phyloP scores from a whole-genome alignment of 768 basidiomycete species.

The Pulveroboletus sp. region DNA sequence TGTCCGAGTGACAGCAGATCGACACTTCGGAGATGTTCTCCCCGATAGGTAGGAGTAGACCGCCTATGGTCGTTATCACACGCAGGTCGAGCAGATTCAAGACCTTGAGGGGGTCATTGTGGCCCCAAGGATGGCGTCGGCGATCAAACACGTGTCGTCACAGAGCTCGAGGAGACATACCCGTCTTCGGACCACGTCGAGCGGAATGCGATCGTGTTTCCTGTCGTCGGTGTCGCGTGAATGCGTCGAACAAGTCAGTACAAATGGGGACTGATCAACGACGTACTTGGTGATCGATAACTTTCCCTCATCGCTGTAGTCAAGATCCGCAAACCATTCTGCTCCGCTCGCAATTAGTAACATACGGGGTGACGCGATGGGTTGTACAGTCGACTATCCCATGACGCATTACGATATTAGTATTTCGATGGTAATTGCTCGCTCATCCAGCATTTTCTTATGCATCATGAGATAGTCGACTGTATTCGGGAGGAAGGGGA shows the following conservation, averaged over 20 bases:
- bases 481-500: neutral
- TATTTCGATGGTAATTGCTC: no score
- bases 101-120: conserved; percentile 31
- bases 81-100: conserved; percentile 40
- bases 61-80: conserved; percentile 46
- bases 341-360: neutral
- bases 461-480: no score
- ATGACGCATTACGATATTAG: no score
- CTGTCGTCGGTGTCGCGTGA: conserved; percentile 26
- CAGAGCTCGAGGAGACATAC: conserved; percentile 28
- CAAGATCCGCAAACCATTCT: conserved; percentile 70
- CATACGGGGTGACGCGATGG: no score
- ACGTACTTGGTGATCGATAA: conserved; percentile 56
- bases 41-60: conserved; percentile 40
- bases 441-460: no score
- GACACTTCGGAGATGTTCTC: conserved; percentile 47
- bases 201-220: conserved; percentile 46
- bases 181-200: conserved; percentile 39
- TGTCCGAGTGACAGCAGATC: conserved; percentile 65
- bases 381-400: no score
- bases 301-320: conserved; percentile 53
- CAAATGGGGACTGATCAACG: neutral
- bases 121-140: neutral
- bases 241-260: neutral
- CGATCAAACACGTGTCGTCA: neutral